Percentiles rank a stretch among this genome's conserved stretches.
phyloP scores from a whole-genome alignment of 192 early-diverging fungal genomes.

The Coemansia sp. region DNA sequence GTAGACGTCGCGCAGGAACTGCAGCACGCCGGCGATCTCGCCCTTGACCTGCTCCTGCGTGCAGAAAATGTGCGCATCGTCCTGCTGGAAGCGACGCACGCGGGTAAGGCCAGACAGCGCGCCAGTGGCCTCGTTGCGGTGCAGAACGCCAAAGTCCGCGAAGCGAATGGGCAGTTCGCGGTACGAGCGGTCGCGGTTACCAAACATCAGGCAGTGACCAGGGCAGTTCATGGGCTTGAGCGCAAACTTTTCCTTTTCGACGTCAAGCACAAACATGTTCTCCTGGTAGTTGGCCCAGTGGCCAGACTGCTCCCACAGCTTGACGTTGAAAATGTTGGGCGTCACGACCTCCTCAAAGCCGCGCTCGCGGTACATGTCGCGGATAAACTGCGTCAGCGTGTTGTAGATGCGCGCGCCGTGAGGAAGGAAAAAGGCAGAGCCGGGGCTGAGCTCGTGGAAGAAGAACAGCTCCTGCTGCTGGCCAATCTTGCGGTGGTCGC shows the following conservation, averaged over 20 bases:
- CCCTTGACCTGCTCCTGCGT: slow-evolving; percentile 73
- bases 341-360: slow-evolving; percentile 96
- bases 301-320: slow-evolving; percentile 94
- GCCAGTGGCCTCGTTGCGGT: slow-evolving; percentile 91
- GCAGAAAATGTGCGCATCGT: slow-evolving; percentile 99
- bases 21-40: slow-evolving; percentile 83
- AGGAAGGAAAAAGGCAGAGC: slow-evolving; percentile 93
- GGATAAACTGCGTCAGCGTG: slow-evolving; percentile 86
- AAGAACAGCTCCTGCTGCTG: slow-evolving; percentile 98
- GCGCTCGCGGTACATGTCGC: slow-evolving; percentile 80
- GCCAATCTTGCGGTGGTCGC: slow-evolving; percentile 96
- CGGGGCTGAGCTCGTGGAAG: slow-evolving; percentile 93
- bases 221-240: slow-evolving; percentile 99
- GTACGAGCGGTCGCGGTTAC: slow-evolving; percentile 87
- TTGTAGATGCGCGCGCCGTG: slow-evolving; percentile 96
- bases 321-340: slow-evolving; percentile 98
- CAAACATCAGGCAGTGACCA: slow-evolving; percentile 97
- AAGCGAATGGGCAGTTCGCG: slow-evolving; percentile 91
- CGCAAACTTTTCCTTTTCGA: slow-evolving; percentile 97
- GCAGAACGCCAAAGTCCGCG: slow-evolving; percentile 98
- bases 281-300: slow-evolving; percentile 97
- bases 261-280: slow-evolving; percentile 91
- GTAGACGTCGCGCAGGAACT: slow-evolving; percentile 89
- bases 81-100: slow-evolving; percentile 98
- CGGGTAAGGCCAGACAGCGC: slow-evolving; percentile 93